Evolutionary conservation across 2,329 filamentous ascomycete genomes (phyloP), one percentile per base, ranked within the genome.

Genomic region (Cercospora sp.): DNA sequence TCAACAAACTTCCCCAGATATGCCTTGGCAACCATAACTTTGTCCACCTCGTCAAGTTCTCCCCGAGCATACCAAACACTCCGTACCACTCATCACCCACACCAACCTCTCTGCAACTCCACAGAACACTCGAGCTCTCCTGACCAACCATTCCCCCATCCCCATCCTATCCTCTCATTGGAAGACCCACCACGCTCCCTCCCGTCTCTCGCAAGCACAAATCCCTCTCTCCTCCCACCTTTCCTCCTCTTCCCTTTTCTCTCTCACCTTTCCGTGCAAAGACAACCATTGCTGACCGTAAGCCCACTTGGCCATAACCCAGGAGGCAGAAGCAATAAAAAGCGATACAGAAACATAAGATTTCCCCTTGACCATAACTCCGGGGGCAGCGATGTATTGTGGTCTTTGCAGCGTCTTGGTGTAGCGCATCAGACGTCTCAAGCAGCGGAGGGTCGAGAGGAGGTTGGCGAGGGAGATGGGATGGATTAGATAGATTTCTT

Each of bases 351-450:
- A 53, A 13, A 23, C 48, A 53, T 53, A 53, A 53, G 48, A 26
- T 39, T 16, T n/a, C 48, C 45, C 48, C 48, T 53, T 53, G 48
- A 53, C 48, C 20, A 53, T 53, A 53, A 26, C 48, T 53, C 48
- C 48, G 48, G 48, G 48, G 48, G 48, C 48, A 53, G 48, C 48
- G 48, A 53, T 53, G 48, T 53, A 53, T 53, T 53, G 48, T 28
- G 18, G 48, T 53, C 48, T 53, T 28, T 26, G 23, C 48, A 23
- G 48, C 48, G 48, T 26, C 48, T 23, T 53, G 48, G 23, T 53
- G 48, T 53, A 53, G 48, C 48, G 48, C 48, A 53, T 53, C 48
- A 53, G 48, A 23, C 48, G 48, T 53, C 48, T 53, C 20, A 23
- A 13, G 13, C 10, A 23, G 48, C 48, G 48, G 48, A 23, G 48